phyloP scores from a whole-genome alignment of 2,329 filamentous ascomycete genomes.

The Cladosporium sp. region DNA sequence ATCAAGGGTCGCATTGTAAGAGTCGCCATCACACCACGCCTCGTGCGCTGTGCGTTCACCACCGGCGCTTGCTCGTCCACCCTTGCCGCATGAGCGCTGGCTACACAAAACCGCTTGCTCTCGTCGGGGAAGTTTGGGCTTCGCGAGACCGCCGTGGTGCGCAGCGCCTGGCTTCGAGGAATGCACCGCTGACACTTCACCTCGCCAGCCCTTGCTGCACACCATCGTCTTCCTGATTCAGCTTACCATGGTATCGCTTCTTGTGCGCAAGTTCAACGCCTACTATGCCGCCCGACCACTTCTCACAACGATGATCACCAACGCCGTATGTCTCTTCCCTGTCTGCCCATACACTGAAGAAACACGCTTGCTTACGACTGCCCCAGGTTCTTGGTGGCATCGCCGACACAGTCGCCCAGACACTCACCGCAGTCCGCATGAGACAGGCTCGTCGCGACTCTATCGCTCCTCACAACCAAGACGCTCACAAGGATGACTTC shows the following conservation, averaged over 20 bases:
- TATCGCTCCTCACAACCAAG: slow-evolving; percentile 49
- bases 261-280: slow-evolving; percentile 82
- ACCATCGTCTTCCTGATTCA: slow-evolving; percentile 78
- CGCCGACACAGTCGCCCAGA: slow-evolving; percentile 92
- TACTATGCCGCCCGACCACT: slow-evolving; percentile 95
- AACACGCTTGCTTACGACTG: slow-evolving; percentile 1
- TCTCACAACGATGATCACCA: slow-evolving; percentile 98
- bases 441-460: slow-evolving; percentile 40
- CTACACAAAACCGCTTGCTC: slow-evolving; percentile 5
- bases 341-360: not conserved
- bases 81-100: not conserved
- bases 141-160: not conserved
- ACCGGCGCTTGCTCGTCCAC: not conserved
- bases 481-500: slow-evolving; percentile 58
- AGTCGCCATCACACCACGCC: not conserved
- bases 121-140: not conserved
- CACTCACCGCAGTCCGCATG: slow-evolving; percentile 75
- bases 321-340: slow-evolving; percentile 59
- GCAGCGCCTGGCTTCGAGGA: not conserved
- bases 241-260: slow-evolving; percentile 74
- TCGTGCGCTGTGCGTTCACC: not conserved
- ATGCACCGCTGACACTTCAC: not conserved
- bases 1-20: slow-evolving; percentile 64
- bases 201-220: slow-evolving; percentile 73
- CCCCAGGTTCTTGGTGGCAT: slow-evolving; percentile 77